Conservation (phyloP, 2,329 filamentous ascomycete genomes). For the Paraconiothyrium sp. region DNA sequence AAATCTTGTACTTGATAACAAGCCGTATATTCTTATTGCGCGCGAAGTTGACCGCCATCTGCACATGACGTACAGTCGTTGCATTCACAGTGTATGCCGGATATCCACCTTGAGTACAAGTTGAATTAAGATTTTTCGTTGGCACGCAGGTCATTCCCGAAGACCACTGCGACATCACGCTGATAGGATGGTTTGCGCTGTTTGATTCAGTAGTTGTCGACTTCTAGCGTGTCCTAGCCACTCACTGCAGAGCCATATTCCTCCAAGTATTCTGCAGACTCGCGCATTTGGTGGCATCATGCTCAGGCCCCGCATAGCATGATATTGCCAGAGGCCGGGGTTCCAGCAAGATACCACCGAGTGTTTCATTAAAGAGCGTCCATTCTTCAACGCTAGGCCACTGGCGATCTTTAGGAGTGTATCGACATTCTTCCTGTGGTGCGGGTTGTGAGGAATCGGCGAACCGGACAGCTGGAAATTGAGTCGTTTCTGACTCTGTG, state of each 20-base stretch:
- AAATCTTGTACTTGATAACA: conserved; percentile 27
- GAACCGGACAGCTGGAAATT: conserved; percentile 30
- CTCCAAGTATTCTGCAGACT: conserved; percentile 28
- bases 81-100: conserved; percentile 39
- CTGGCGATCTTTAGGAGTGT: conserved; percentile 28
- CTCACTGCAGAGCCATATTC: conserved; percentile 32
- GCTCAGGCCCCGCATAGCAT: conserved; percentile 34
- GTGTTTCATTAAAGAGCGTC: conserved; percentile 32
- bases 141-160: conserved; percentile 47
- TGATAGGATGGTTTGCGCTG: conserved; percentile 35
- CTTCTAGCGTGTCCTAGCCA: background rate
- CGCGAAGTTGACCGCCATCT: conserved; percentile 37
- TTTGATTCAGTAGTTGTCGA: background rate
- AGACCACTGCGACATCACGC: conserved; percentile 36
- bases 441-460: conserved; percentile 11
- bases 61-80: conserved; percentile 32
- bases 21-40: conserved; percentile 29
- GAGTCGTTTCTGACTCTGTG: conserved; percentile 27
- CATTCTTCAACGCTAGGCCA: conserved; percentile 36
- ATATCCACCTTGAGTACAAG: conserved; percentile 38
- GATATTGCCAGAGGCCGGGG: conserved; percentile 31
- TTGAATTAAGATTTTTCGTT: conserved; percentile 41
- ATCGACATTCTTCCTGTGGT: conserved; percentile 26
- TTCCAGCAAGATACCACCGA: conserved; percentile 35
- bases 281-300: conserved; percentile 29